A percentile compares a stretch with the other conserved stretches of the same genome.
Conservation (phyloP, 1,284 basidiomycete species). For the Tilletia indica region DNA sequence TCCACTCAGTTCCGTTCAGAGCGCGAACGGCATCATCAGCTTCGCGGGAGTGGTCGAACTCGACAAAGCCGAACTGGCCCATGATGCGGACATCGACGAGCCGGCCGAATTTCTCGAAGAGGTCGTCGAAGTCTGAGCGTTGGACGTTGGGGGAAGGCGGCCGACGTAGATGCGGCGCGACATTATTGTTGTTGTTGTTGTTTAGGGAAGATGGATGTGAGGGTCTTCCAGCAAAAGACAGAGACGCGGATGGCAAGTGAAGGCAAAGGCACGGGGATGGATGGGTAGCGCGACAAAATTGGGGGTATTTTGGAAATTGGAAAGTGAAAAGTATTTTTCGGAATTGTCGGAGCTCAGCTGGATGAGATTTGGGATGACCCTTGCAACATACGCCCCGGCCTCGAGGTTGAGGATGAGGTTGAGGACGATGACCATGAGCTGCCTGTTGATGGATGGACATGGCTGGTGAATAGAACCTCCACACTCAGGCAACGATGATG, state of each 20-base stretch:
- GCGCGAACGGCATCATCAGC: constrained; percentile 53
- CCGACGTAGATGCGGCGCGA: constrained; percentile 51
- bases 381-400: no score
- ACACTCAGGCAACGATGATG: background rate
- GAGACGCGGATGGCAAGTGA: no score
- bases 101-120: constrained; percentile 51
- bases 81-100: constrained; percentile 50
- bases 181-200: background rate
- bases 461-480: background rate
- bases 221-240: no score
- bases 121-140: constrained; percentile 48
- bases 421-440: background rate
- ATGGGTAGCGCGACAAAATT: no score
- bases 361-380: no score
- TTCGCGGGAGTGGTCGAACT: constrained; percentile 53
- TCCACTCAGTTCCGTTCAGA: constrained; percentile 51
- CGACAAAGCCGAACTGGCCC: constrained; percentile 52
- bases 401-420: background rate
- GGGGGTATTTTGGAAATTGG: no score
- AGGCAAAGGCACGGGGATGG: no score
- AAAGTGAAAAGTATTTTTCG: no score
- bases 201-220: background rate
- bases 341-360: no score
- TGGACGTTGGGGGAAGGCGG: constrained; percentile 46
- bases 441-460: background rate